Evolutionary conservation across 805 yeast species (phyloP), one percentile per base, ranked within the genome.

Genomic region (Ogataea angusta): DNA sequence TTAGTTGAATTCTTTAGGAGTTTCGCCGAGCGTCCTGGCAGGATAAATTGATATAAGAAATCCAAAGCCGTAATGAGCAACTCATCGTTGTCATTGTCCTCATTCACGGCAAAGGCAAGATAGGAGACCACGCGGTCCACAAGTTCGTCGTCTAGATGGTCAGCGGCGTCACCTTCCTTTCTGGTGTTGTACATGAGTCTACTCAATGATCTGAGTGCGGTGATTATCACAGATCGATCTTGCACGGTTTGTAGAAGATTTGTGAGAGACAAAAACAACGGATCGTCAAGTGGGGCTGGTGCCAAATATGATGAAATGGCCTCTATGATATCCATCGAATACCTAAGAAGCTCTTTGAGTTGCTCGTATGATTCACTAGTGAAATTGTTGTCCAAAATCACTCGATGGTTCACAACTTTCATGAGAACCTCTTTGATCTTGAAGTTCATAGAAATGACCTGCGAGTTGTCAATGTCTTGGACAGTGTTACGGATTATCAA

Each of bases 401-500:
- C 45, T 14, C 40, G 43, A 28, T 49, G 49, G 24, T 61, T 66
- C 43, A 85, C 66, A 6, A 80, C 70, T 33, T 63, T 65, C 44
- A 75, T 73, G 31, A 85, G 70, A 14, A 62, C 56, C 29, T 59
- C 60, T 36, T 51, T 52, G 10, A 62, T 46, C 29, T 41, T 42
- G 15, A 65, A 62, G 42, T 73, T 67, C 52, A 74, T 69, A 1
- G 91, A 84, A 46, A 93, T 65, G 55, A 82, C 70, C 57, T 85
- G 88, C 30, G 95, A 93, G 54, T 87, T 85, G 32, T 75, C 83
- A 10, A 85, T 74, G 59, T 89, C 96, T 57, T 91, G 95, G 2
- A 86, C 76, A 33, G 86, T 65, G 61, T 93, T 93, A 56, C 98
- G 73, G 42, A 93, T 66, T 14, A 85, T 76, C 30, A 93, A 68